Conservation (phyloP, 2,329 filamentous ascomycete species). For the Xylariales sp. region DNA sequence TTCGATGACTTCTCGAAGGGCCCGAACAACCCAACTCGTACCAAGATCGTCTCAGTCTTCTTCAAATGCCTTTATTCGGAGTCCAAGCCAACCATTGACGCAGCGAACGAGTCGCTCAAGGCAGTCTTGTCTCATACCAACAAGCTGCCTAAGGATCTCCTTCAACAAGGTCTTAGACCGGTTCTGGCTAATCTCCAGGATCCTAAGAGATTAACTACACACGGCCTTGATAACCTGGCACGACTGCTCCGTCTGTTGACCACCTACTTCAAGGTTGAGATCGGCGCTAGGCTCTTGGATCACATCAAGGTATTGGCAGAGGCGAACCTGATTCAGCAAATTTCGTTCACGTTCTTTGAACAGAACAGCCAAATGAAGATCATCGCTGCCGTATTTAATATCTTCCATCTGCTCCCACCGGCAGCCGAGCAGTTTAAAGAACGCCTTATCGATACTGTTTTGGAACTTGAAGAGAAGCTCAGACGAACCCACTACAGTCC, state of each 20-base stretch:
- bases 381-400: conserved; percentile 89
- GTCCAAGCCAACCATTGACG: conserved; percentile 85
- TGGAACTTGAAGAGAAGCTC: conserved; percentile 80
- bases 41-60: conserved; percentile 85
- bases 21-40: conserved; percentile 60
- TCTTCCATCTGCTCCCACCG: conserved; percentile 91
- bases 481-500: conserved; percentile 86
- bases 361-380: conserved; percentile 92
- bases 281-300: conserved; percentile 86
- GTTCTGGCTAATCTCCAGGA: conserved; percentile 97
- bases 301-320: conserved; percentile 91
- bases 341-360: conserved; percentile 92
- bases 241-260: conserved; percentile 86
- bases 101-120: conserved; percentile 85
- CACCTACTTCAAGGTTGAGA: conserved; percentile 99
- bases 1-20: conserved; percentile 87
- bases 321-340: conserved; percentile 72
- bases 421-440: conserved; percentile 90
- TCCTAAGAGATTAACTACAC: conserved; percentile 80
- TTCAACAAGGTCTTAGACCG: conserved; percentile 89
- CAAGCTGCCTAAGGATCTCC: conserved; percentile 88
- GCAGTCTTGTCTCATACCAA: conserved; percentile 83
- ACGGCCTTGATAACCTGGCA: conserved; percentile 86
- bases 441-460: conserved; percentile 80
- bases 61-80: conserved; percentile 97